Percentiles rank a stretch among this genome's conserved stretches.
Conservation (phyloP, 31 red algal genomes). For the Asparagopsis taxiformis region DNA sequence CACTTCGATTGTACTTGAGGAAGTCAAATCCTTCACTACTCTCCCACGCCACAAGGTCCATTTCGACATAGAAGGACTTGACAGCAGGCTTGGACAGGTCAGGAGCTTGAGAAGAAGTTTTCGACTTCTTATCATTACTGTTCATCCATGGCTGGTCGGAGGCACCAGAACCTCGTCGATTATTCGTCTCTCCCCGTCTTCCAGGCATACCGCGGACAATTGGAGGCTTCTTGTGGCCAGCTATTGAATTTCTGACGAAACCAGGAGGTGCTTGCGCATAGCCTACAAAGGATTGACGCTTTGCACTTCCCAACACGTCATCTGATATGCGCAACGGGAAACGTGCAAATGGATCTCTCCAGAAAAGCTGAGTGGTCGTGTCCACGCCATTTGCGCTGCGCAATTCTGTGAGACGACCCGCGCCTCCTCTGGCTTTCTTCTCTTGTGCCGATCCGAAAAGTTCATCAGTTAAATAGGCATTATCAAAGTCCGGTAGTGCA, state of each 20-base stretch:
- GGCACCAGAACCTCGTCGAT: background rate
- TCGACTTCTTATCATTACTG: background rate
- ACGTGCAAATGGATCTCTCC: conserved; percentile 51
- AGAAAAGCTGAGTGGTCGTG: conserved; percentile 29
- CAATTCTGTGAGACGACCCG: background rate
- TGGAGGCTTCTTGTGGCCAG: conserved; percentile 49
- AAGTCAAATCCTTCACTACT: conserved; percentile 97
- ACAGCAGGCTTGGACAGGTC: conserved; percentile 49
- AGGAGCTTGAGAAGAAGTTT: background rate
- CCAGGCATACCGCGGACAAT: conserved; percentile 21
- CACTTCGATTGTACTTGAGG: conserved; percentile 82
- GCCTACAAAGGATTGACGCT: conserved; percentile 44
- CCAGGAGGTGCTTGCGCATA: conserved; percentile 75
- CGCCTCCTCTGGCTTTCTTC: background rate
- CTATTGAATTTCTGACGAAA: conserved; percentile 64
- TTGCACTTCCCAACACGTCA: conserved; percentile 45
- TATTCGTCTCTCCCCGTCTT: conserved; percentile 2
- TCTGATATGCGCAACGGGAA: conserved; percentile 60
- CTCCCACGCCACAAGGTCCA: conserved; percentile 88
- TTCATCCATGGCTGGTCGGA: conserved; percentile 1
- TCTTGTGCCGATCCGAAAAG: conserved; percentile 27
- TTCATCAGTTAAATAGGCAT: conserved; percentile 60
- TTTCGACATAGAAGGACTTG: conserved; percentile 56
- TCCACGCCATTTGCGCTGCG: conserved; percentile 3
- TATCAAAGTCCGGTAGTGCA: conserved; percentile 55